These are phyloP conservation scores for Scedosporium aurantiacum DNA, from an alignment of 2,329 filamentous ascomycete species.

Conservation along the genomic window DNA sequence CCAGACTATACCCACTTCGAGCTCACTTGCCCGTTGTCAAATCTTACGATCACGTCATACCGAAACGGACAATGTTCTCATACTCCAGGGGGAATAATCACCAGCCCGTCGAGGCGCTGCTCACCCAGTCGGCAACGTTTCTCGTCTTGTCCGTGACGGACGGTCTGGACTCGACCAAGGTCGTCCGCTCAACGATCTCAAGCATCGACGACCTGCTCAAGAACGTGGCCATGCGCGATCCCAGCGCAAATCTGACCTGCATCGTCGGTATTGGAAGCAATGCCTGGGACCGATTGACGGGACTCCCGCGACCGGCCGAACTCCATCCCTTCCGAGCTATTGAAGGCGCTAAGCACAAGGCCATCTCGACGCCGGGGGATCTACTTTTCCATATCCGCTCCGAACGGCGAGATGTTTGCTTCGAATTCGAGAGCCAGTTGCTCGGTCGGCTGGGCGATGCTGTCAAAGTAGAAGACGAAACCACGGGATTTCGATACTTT, in stretches of 20 bases:
- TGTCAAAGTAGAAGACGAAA: conserved; percentile 39
- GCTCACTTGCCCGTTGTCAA: no score
- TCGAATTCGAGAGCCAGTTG: conserved; percentile 47
- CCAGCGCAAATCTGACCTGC: conserved; percentile 34
- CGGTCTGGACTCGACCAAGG: conserved; percentile 22
- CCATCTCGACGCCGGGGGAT: conserved; percentile 44
- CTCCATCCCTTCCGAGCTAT: conserved; percentile 38
- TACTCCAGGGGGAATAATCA: conserved; percentile 10
- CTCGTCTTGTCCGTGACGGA: conserved; percentile 33
- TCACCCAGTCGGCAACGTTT: conserved; percentile 43
- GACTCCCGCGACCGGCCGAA: conserved; percentile 34
- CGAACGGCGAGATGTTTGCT: conserved; percentile 43
- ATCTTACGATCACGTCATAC: no score
- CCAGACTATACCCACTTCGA: no score
- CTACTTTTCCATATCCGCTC: conserved; percentile 48
- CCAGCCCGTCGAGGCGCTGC: conserved; percentile 36
- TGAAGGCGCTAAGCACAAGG: conserved; percentile 35
- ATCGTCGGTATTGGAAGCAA: conserved; percentile 42
- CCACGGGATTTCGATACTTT: conserved; percentile 47
- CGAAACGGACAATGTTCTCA: no score
- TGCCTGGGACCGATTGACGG: conserved; percentile 36
- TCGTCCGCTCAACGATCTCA: conserved; percentile 32
- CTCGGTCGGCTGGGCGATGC: conserved; percentile 34
- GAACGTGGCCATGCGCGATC: conserved; percentile 40
- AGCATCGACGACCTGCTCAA: conserved; percentile 34